Conservation (phyloP, 208 protist genomes). For the Blechomonas ayalai region DNA sequence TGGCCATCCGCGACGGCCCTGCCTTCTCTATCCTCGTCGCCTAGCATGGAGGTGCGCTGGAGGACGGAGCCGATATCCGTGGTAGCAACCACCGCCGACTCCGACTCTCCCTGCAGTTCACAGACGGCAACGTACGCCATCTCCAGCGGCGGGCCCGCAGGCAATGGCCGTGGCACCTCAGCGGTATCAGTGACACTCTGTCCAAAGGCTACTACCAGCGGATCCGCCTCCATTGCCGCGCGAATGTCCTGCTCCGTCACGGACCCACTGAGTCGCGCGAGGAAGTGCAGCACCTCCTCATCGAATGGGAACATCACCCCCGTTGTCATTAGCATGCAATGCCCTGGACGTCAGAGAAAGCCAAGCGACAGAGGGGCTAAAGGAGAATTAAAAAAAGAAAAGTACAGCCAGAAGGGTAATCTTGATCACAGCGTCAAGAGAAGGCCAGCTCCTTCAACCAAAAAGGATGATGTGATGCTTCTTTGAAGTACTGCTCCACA, state of each 20-base stretch:
- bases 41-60: slow-evolving; percentile 4
- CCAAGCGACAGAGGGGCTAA: neutral
- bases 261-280: slow-evolving; percentile 40
- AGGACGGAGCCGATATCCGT: neutral
- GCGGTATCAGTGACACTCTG: neutral
- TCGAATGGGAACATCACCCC: slow-evolving; percentile 12
- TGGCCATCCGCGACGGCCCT: neutral
- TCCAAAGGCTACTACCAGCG: slow-evolving; percentile 17
- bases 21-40: neutral
- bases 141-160: slow-evolving; percentile 1
- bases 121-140: neutral
- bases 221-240: slow-evolving; percentile 26
- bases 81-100: neutral
- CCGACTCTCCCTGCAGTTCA: neutral
- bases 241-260: slow-evolving; percentile 42
- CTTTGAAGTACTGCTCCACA: too few relatives aligned
- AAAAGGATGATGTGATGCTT: too few relatives aligned
- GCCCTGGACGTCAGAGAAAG: neutral
- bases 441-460: too few relatives aligned
- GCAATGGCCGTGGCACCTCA: neutral
- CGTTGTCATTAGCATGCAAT: neutral
- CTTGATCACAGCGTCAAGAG: too few relatives aligned
- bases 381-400: neutral
- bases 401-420: neutral
- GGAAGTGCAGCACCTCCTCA: slow-evolving; percentile 53